Conservation (phyloP, 1,139 yeast genomes). For the Magnusiomyces suaveolens region DNA sequence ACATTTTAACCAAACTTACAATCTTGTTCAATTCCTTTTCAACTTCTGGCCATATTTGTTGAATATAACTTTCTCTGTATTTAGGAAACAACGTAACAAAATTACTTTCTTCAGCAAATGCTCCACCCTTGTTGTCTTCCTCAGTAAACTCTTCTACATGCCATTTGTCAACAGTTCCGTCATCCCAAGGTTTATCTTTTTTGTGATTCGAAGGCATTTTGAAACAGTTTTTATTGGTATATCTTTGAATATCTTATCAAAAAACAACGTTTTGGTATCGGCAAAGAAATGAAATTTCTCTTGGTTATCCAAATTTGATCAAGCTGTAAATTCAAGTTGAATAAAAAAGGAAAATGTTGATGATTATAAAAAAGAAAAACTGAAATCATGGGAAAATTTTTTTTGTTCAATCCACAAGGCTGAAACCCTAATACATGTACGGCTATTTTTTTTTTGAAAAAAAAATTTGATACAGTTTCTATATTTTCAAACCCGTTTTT, state of each 20-base stretch:
- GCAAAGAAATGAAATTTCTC: neutral
- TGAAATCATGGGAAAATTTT: conserved; percentile 5
- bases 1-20: conserved; percentile 19
- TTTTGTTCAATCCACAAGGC: conserved; percentile 21
- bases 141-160: conserved; percentile 76
- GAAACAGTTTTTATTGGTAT: neutral
- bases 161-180: conserved; percentile 95
- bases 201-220: conserved; percentile 85
- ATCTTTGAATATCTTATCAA: no score
- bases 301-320: neutral
- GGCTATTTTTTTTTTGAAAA: conserved; percentile 20
- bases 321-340: no score
- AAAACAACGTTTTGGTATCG: neutral
- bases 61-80: conserved; percentile 83
- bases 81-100: conserved; percentile 94
- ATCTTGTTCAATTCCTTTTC: conserved; percentile 60
- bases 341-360: neutral
- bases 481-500: no score
- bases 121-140: conserved; percentile 79
- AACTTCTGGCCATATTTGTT: conserved; percentile 89
- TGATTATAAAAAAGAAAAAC: neutral
- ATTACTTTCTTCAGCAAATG: conserved; percentile 85
- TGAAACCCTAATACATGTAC: conserved; percentile 29
- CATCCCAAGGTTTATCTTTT: conserved; percentile 96
- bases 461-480: conserved; percentile 1